Evolutionary conservation across 2,329 filamentous ascomycete species (phyloP), one percentile per base, ranked within the genome.

Genomic region (Trichoderma asperellum): DNA sequence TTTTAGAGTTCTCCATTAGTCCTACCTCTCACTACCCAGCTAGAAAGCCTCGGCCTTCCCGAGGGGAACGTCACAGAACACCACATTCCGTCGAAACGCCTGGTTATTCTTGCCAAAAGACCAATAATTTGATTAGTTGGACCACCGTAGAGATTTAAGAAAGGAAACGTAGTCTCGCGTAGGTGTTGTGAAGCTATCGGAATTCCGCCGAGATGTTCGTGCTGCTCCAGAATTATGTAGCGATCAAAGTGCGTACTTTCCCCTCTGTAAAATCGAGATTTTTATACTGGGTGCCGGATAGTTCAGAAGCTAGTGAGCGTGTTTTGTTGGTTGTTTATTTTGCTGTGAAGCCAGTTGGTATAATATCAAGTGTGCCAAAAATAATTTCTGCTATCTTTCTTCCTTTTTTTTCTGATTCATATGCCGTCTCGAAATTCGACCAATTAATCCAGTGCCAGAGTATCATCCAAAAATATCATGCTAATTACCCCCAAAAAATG

Each of bases 401-500:
- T 21, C 24, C 10, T 59, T 21, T n/a, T 65, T 62, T 62, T 63
- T 52, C 40, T 57, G 40, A 43, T 57, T 43, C 60, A 59, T 59
- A 43, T 67, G n/a, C 55, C 63, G 29, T 59, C 55, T 56, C n/a
- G n/a, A 67, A 47, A 57, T 66, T 66, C 32, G 63, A 67, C 55
- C 63, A 67, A 27, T 47, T 57, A 11, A 55, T 21, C 61, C 61
- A 43, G 52, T 35, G 35, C 53, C 29, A 49, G 34, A 37, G 34
- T 67, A 32, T 59, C 63, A 24, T 32, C 49, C 16, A n/a, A 59
- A 43, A 58, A 52, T 49, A 24, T 52, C 63, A 67, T 67, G 55
- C 40, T 59, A 35, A 67, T 58, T 58, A 47, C 24, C 37, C 21
- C 16, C 32, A 18, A 24, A 14, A 40, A 58, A 52, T 37, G 40